Conservation (phyloP, 129 eudicot species). For the Scalesia atractyloides region DNA sequence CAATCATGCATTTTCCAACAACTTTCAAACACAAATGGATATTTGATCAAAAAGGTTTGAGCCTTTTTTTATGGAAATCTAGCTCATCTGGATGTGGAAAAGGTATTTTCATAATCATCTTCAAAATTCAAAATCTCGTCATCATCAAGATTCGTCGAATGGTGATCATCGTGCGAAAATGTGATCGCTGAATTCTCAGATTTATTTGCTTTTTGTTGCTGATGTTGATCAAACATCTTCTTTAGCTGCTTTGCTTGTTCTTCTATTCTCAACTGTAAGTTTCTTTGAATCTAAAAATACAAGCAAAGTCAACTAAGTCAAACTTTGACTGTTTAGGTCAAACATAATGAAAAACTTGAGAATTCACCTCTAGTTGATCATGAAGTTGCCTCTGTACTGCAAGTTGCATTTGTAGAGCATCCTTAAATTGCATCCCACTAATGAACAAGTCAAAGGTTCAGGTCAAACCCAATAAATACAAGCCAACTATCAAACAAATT, state of each 20-base stretch:
- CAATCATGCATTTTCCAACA: constrained; percentile 12
- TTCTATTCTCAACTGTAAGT: constrained; percentile 73
- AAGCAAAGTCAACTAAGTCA: constrained; percentile 8
- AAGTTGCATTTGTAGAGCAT: constrained; percentile 75
- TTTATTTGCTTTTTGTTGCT: constrained; percentile 49
- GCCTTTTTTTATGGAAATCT: constrained; percentile 23
- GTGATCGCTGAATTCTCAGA: constrained; percentile 31
- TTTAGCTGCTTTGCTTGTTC: constrained; percentile 76
- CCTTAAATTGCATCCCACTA: constrained; percentile 73
- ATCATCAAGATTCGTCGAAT: constrained; percentile 31
- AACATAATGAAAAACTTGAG: not conserved
- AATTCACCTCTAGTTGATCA: constrained; percentile 71
- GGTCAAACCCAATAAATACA: not conserved
- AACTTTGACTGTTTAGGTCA: constrained; percentile 29
- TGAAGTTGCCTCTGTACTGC: constrained; percentile 78
- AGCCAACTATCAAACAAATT: not conserved
- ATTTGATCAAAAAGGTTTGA: constrained; percentile 13
- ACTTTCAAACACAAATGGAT: constrained; percentile 14
- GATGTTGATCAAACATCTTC: constrained; percentile 75
- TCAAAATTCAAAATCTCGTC: constrained; percentile 34
- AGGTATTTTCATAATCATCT: constrained; percentile 33
- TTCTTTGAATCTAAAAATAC: constrained; percentile 57
- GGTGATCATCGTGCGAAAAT: constrained; percentile 35
- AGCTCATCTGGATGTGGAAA: constrained; percentile 45
- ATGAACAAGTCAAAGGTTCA: constrained; percentile 5